Base-by-base conservation (phyloP, 2,329 filamentous ascomycete species). In the Tolypocladium inflatum region DNA sequence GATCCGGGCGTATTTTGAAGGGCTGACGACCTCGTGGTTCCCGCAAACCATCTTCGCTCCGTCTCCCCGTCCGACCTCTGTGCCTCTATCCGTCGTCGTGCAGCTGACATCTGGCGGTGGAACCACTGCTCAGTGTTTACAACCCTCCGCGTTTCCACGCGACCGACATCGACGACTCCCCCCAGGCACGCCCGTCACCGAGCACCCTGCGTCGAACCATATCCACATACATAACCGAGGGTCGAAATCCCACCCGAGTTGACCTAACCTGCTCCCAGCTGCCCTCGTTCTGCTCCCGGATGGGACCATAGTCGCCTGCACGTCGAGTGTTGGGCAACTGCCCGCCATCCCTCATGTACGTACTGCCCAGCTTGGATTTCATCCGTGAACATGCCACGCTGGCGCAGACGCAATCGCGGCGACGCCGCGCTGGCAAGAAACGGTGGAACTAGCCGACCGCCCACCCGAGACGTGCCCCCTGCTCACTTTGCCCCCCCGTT, bases 291-390 rank as follows among this genome's bases (percentile, higher is more conserved):
- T 42, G 38, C 43, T 58, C 50, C 58, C 62, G 65, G 59, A 66
- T 65, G 64, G 61, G 62, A 61, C 55, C 45, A 26, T 55, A 57
- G 56, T 42, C 37, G 43, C 37, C 43, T 55, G 45, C 56, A 59
- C 58, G 57, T 60, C 54, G 58, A 59, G 53, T 38, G 55, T 60
- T 56, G 61, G 63, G 59, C 63, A 58, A 55, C 58, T 57, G 64
- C 59, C 62, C 61, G 62, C 59, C 59, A 60, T 61, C 58, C 53
- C 60, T 43, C 57, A 66, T 66, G 65, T 66, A 66, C 54, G 65
- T 64, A 37, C 52, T 45, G 41, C 54, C 50, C 54, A 33, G 52
- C 43, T 42, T 26, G 56, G 43, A 13, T 48, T 43, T 26, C 38
- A 38, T 37, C 45, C 55, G 43, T 51, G 43, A 54, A 26, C 21